These are phyloP conservation scores for Fusarium sp. DNA, from an alignment of 2,329 filamentous ascomycete genomes.

Conservation along the genomic window DNA sequence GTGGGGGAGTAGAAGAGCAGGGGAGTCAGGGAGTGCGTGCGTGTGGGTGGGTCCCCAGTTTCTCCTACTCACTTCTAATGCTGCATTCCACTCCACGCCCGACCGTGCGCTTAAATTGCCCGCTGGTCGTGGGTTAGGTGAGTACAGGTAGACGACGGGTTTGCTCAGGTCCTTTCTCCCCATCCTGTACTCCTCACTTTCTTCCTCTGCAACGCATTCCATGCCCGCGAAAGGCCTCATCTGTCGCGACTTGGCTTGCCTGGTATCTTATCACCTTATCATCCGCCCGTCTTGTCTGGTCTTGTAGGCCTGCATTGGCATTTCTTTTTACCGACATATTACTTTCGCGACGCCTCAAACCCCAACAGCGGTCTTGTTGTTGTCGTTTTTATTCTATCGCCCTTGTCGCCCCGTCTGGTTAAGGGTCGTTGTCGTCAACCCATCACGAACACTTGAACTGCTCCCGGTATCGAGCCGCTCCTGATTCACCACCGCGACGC, in stretches of 20 bases:
- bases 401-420: slow-evolving; percentile 29
- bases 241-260: slow-evolving; percentile 41
- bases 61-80: slow-evolving; percentile 8
- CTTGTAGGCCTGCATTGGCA: slow-evolving; percentile 28
- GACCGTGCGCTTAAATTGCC: slow-evolving; percentile 30
- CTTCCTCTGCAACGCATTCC: slow-evolving; percentile 53
- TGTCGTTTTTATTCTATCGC: slow-evolving; percentile 23
- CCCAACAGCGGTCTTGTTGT: slow-evolving; percentile 30
- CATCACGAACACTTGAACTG: slow-evolving; percentile 25
- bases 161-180: slow-evolving; percentile 57
- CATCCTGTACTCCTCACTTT: slow-evolving; percentile 55
- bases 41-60: slow-evolving; percentile 43
- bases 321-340: slow-evolving; percentile 22
- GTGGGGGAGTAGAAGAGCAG: too few relatives aligned
- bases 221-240: slow-evolving; percentile 51
- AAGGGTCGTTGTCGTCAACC: slow-evolving; percentile 24
- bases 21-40: slow-evolving; percentile 3
- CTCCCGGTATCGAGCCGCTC: slow-evolving; percentile 10
- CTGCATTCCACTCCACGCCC: slow-evolving; percentile 32
- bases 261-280: slow-evolving; percentile 21
- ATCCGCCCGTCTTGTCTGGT: slow-evolving; percentile 21
- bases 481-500: slow-evolving; percentile 36
- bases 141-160: slow-evolving; percentile 52
- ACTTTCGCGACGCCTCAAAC: slow-evolving; percentile 8
- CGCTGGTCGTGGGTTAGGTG: slow-evolving; percentile 57